A percentile compares a stretch with the other conserved stretches of the same genome.
Conservation (phyloP, 2,329 filamentous ascomycete species). For the Fusarium proliferatum region DNA sequence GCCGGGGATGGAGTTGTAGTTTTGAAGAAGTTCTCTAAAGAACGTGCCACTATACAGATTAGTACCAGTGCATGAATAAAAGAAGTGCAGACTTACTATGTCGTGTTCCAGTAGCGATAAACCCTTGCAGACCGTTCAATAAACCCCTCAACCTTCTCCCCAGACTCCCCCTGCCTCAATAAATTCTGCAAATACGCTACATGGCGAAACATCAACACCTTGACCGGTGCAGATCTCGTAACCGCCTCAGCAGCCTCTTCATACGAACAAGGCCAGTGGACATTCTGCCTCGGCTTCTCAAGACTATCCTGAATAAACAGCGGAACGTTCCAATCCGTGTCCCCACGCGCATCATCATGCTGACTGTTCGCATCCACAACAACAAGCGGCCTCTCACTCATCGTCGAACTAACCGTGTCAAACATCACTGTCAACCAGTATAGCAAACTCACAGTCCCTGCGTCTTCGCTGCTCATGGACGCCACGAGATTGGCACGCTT, state of each 20-base stretch:
- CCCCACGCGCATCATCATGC: constrained; percentile 38
- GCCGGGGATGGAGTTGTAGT: constrained; percentile 61
- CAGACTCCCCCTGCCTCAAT: constrained; percentile 51
- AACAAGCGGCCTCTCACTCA: constrained; percentile 53
- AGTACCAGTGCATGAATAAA: accelerated
- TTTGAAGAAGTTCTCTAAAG: constrained; percentile 60
- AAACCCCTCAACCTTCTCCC: constrained; percentile 57
- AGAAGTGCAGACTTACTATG: constrained; percentile 48
- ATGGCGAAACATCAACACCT: constrained; percentile 67
- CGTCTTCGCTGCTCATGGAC: constrained; percentile 33
- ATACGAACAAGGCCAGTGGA: constrained; percentile 65
- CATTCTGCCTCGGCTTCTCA: constrained; percentile 11
- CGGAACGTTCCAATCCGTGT: constrained; percentile 12
- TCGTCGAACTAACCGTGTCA: constrained; percentile 65
- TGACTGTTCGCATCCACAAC: constrained; percentile 54
- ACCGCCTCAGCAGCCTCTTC: constrained; percentile 60
- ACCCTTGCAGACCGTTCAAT: constrained; percentile 60
- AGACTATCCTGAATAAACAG: constrained; percentile 21
- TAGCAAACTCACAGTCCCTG: constrained; percentile 61
- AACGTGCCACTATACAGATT: constrained; percentile 51
- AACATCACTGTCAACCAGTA: constrained; percentile 71
- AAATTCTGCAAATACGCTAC: constrained; percentile 64
- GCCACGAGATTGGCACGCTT: neutral
- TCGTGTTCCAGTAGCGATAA: constrained; percentile 64
- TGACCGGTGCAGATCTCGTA: constrained; percentile 65